Base-by-base conservation (phyloP, 495 filamentous ascomycete species). In the Thozetella sp. region DNA sequence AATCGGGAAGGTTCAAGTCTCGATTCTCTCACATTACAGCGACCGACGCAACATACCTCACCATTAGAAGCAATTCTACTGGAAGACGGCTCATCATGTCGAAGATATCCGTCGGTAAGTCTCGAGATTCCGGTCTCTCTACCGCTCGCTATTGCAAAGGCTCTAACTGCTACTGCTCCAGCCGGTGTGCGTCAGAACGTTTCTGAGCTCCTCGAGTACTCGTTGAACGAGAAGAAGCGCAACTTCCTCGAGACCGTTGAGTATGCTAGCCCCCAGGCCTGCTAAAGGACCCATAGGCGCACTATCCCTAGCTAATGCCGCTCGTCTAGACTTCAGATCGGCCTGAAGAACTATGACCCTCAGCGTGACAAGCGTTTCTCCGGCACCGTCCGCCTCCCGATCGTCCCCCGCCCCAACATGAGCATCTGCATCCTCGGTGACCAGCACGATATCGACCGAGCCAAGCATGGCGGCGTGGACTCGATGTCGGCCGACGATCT, bases 351-450 rank as follows among this genome's bases (percentile, higher is more conserved):
- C 90, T 99, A 99, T 85, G 95, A 99, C 74, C 95, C 95, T 74
- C 93, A 97, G 87, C 93, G 94, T 90, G 95, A 99, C 84, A 99
- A 99, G 93, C 95, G 95, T 94, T 99, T 99, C 92, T 95, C 91
- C 50, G 95, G 95, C 80, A 98, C 96, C 75, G 91, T 99, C 83
- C 90, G 89, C 83, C 90, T 98, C 61, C 93, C 94, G 52, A 81
- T 83, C 64, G 82, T 98, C 61, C 95, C 95, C 67, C 91, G 95
- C 71, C 95, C 95, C 59, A 87, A 88, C 83, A 97, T 97, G 94
- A 83, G 73, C 83, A 87, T 99, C 83, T 98, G 94, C 85, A 89
- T 99, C 74, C 87, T 99, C 66, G 95, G 95, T 88, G 95, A 99
- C 86, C 95, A 99, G 86, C 93, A 97, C 85, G 95, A 99, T 88